Base-by-base conservation (phyloP, 2,329 filamentous ascomycete species). In the Neocatenulostroma microsporum region DNA sequence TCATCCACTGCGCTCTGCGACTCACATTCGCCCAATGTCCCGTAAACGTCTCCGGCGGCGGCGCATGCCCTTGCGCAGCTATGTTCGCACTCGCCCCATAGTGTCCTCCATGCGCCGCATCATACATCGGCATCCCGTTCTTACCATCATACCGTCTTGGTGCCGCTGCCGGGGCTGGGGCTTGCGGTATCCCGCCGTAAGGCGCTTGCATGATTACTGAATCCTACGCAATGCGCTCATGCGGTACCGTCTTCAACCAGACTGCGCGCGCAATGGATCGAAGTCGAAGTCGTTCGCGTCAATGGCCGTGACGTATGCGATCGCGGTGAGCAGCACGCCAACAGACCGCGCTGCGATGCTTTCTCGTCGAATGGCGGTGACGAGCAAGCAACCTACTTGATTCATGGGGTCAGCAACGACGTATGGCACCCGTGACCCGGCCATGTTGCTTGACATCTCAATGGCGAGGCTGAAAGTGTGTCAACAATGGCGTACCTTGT, bases 1-100 rank as follows among this genome's bases (percentile, higher is more conserved):
- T 7, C 23, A 10, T 13, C 19, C 18, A 8, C 1, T 30, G 17
- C 30, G 4, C n/a, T 28, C 12, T 39, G 25, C 19, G 24, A 66
- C 77, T 57, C 69, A 91, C 89, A 68, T 98, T 98, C 53, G 86
- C 83, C 88, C 89, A 96, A 44, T 86, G 82, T 12, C 88, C 88
- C 1, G 85, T 89, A 64, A 95, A 96, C 39, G 94, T 76, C 62
- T 95, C 88, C 30, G 86, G 72, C 44, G 78, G 81, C n/a, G 88
- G 87, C 30, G 86, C 85, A 62, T 85, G 91, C 39, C 87, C 87
- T 66, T 86, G 81, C 29, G 81, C 78, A 32, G 88, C 85, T 50
- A 95, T 81, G 84, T 91, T 62, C 56, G 69, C 50, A 29, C 50
- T 52, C n/a, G 47, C 55, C 21, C 68, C 68, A 54, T 70, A 72